Conservation (phyloP, 2,329 filamentous ascomycete genomes). For the Sporothrix humicola region DNA sequence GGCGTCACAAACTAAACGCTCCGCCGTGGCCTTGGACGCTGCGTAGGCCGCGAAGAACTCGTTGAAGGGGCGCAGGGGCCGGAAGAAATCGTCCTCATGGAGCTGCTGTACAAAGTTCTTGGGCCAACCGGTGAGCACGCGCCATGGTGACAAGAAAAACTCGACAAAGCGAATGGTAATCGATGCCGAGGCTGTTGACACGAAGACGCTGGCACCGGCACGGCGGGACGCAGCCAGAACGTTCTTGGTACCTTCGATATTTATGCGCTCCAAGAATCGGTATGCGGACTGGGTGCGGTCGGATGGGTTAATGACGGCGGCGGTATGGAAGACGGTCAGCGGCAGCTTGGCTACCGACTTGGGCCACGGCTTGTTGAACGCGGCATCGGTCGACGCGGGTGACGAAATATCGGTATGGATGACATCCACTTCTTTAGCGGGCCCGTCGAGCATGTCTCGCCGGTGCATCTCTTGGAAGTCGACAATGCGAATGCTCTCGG, state of each 20-base stretch:
- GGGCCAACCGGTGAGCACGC: conserved; percentile 47
- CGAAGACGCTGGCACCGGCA: conserved; percentile 52
- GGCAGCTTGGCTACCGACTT: conserved; percentile 48
- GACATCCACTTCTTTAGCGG: conserved; percentile 47
- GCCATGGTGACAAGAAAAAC: conserved; percentile 49
- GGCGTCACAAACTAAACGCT: conserved; percentile 50
- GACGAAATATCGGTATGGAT: conserved; percentile 54
- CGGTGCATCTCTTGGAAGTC: conserved; percentile 52
- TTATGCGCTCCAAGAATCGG: conserved; percentile 50
- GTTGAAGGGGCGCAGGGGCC: conserved; percentile 46
- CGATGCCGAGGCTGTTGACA: conserved; percentile 56
- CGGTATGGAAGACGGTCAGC: conserved; percentile 58
- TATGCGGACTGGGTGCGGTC: conserved; percentile 52
- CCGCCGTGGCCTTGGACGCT: conserved; percentile 53
- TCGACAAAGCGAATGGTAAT: conserved; percentile 48
- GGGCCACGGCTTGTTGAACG: conserved; percentile 54
- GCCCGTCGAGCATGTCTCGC: conserved; percentile 48
- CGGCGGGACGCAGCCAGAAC: conserved; percentile 51
- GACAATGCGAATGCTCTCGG: conserved; percentile 54
- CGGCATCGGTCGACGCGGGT: conserved; percentile 45
- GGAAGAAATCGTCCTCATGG: conserved; percentile 50
- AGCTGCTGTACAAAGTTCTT: conserved; percentile 49
- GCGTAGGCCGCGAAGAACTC: conserved; percentile 55
- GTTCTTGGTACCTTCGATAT: conserved; percentile 54
- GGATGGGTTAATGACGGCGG: conserved; percentile 53